Conservation (phyloP, 2,329 filamentous ascomycete species). For the Bipolaris sorokiniana region DNA sequence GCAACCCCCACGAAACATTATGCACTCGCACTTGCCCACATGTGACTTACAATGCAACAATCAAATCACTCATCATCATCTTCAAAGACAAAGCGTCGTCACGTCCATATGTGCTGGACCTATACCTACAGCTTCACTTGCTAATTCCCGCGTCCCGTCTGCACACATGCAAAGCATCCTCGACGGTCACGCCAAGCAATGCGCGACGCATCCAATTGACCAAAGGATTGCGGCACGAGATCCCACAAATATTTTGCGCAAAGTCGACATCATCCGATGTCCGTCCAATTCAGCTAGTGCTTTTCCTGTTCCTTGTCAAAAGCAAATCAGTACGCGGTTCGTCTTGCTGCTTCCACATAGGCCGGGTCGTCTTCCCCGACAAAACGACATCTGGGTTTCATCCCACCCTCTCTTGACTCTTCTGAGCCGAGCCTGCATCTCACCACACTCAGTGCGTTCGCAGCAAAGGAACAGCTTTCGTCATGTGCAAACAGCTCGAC, state of each 20-base stretch:
- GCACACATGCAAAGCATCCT: constrained; percentile 23
- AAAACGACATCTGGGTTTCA: constrained; percentile 21
- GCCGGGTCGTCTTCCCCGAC: constrained; percentile 19
- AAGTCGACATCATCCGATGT: constrained; percentile 29
- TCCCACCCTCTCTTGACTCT: constrained; percentile 13
- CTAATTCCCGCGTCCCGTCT: constrained; percentile 21
- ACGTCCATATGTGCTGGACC: constrained; percentile 5
- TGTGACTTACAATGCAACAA: neutral
- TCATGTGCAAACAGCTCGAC: constrained; percentile 16
- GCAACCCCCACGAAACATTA: constrained; percentile 16
- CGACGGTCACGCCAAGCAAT: constrained; percentile 40
- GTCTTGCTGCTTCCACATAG: constrained; percentile 20
- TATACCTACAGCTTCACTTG: constrained; percentile 5
- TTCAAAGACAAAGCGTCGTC: neutral
- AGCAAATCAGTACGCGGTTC: constrained; percentile 16
- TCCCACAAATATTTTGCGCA: constrained; percentile 26
- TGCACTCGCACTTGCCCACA: neutral
- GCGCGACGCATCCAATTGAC: constrained; percentile 27
- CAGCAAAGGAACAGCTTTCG: constrained; percentile 18
- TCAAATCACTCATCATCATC: constrained; percentile 1
- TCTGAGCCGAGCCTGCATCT: constrained; percentile 19
- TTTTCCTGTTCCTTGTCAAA: constrained; percentile 25
- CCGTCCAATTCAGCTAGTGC: constrained; percentile 24
- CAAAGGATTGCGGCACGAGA: constrained; percentile 25
- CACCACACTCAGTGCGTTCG: constrained; percentile 29